Base-by-base conservation (phyloP, 306 rosid genomes). In the Vigna angularis region DNA sequence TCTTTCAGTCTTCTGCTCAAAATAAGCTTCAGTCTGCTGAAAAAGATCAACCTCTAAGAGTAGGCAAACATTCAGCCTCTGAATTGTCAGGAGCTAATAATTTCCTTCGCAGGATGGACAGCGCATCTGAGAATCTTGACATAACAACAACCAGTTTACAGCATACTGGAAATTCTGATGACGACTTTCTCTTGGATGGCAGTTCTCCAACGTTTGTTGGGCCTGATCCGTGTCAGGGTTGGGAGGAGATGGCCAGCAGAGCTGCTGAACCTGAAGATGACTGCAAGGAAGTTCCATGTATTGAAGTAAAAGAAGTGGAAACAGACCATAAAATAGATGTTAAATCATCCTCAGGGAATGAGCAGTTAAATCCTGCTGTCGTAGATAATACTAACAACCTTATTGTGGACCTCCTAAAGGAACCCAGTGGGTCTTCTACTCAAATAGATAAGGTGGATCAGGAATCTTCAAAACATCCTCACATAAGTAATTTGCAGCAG, bases 1-100 rank as follows among this genome's bases (percentile, higher is more conserved):
- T 79, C 83, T 94, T 93, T 59, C 90, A 86, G 61, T 91, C 88
- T 79, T 93, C 74, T 50, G 79, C 87, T 67, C 86, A 89, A 80
- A 89, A 74, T 78, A 79, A 86, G 70, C 72, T 86, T 76, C 86
- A 82, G 47, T 74, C 89, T 20, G 85, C 24, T 72, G 89, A 81
- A 78, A 88, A 85, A 56, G 86, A 77, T 62, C 63, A 7, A 26
- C 48, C 64, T 72, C 18, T 78, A 73, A 86, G 70, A 75, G 55
- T 36, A 52, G 83, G 78, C 64, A 84, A 80, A 76, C 68, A 14
- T 58, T 18, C 82, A 20, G 75, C 70, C 47, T 70, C 70, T 44
- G 80, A 83, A 81, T 73, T 78, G n/a, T 77, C 88, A 48, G 70
- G 44, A 71, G 57, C 68, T 61, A 77, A 75, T 56, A 74, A 72